Base-by-base conservation (phyloP, 2,329 filamentous ascomycete species). In the Akanthomyces dipterigenus region DNA sequence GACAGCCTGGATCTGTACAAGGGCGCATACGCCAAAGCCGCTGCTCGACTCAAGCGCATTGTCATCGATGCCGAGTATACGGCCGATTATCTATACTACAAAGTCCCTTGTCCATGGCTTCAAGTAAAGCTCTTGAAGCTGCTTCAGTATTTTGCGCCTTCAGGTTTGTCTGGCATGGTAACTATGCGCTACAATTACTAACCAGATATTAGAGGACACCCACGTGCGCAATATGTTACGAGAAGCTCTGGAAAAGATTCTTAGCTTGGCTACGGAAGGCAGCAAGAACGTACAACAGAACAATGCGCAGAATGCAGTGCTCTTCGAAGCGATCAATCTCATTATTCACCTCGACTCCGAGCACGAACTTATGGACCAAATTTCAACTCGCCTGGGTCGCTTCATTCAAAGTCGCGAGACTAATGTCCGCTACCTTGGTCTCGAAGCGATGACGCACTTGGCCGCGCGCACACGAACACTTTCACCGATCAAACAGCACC, bases 231-330 rank as follows among this genome's bases (percentile, higher is more conserved):
- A 91, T 49, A 88, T 99, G 77, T 95, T 99, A 65, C 88, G 95
- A 51, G 90, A 96, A 71, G 93, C 93, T 1, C 77, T 99, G 53
- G 90, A 96, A 72, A 91, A 89, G 73, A 96, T 98, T 50, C 82
- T 99, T 72, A 91, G 97, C 69, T 81, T 91, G 42, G 93, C 95
- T 1, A 88, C 96, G 80, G 93, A 98, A 71, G 88, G 91, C 71
- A 95, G 91, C 58, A 99, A 98, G 78, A 99, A 99, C 69, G 95
- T 99, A 18, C 95, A 99, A 75, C 95, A 99, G 72, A 99, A 99
- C 75, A 99, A 99, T 72, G 95, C 95, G 0, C 95, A 98, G 71
- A 99, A 99, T 70, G 95, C 95, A 0, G 92, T 99, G 16, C 82
- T 99, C 1, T 99, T 99, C 70, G 95, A 99, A 78, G 96, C 95